phyloP scores from a whole-genome alignment of 805 yeast genomes.

The Wickerhamomyces tratensis region DNA sequence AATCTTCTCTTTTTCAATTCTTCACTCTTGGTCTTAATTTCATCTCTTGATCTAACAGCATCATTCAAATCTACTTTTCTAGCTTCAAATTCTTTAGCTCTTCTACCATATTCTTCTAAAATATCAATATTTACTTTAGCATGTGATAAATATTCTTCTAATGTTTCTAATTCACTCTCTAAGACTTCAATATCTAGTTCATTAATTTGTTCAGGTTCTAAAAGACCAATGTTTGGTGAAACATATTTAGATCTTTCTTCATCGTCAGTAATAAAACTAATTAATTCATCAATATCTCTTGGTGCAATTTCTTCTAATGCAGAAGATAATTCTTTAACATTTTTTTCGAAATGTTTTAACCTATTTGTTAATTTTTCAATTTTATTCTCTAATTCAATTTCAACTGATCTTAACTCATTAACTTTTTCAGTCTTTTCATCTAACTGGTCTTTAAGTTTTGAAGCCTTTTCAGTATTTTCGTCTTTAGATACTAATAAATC shows the following conservation, averaged over 20 bases:
- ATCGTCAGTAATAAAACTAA: slow-evolving; percentile 16
- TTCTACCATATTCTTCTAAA: slow-evolving; percentile 63
- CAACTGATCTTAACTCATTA: slow-evolving; percentile 50
- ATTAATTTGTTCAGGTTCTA: slow-evolving; percentile 42
- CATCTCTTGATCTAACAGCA: slow-evolving; percentile 61
- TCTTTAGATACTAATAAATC: slow-evolving; percentile 23
- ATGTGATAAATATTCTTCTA: slow-evolving; percentile 46
- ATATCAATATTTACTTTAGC: slow-evolving; percentile 65
- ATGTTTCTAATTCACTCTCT: slow-evolving; percentile 38
- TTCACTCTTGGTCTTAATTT: slow-evolving; percentile 49
- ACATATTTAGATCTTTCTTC: slow-evolving; percentile 19
- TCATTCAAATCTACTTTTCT: slow-evolving; percentile 59
- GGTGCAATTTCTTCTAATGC: slow-evolving; percentile 34
- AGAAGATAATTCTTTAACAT: slow-evolving; percentile 21
- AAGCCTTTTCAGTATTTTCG: slow-evolving; percentile 30
- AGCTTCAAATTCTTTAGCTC: slow-evolving; percentile 52
- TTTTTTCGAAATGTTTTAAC: slow-evolving; percentile 29
- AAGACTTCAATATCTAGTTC: slow-evolving; percentile 37
- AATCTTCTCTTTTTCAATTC: slow-evolving; percentile 63
- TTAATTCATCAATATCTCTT: slow-evolving; percentile 38
- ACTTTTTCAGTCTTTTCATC: slow-evolving; percentile 32
- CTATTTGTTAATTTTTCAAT: slow-evolving; percentile 44
- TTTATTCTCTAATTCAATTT: slow-evolving; percentile 56
- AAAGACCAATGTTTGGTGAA: slow-evolving; percentile 25
- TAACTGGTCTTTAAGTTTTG: slow-evolving; percentile 29